Conservation (phyloP, 1,139 yeast species). For the Blastobotrys serpentis region DNA sequence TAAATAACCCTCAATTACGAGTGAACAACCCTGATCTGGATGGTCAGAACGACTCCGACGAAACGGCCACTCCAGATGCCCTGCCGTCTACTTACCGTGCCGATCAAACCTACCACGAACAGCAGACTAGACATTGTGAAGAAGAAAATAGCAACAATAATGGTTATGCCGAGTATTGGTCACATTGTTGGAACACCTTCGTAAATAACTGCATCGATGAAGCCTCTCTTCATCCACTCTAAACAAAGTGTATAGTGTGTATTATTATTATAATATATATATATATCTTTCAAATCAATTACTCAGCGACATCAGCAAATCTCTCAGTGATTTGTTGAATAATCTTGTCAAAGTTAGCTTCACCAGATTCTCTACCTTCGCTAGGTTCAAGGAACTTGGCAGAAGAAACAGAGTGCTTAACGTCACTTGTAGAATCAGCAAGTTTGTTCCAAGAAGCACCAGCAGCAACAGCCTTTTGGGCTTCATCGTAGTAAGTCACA, state of each 20-base stretch:
- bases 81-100: constrained; percentile 6
- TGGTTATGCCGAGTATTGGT: neutral
- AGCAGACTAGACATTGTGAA: neutral
- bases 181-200: neutral
- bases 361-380: constrained; percentile 77
- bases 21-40: constrained; percentile 14
- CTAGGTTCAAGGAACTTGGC: constrained; percentile 96
- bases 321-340: constrained; percentile 76
- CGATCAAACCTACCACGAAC: neutral
- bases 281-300: constrained; percentile 28
- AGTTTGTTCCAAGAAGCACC: constrained; percentile 96
- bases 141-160: neutral
- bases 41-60: neutral
- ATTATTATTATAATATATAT: constrained; percentile 4
- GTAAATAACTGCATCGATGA: neutral
- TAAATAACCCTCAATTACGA: constrained; percentile 6
- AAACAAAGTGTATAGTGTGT: neutral
- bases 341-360: constrained; percentile 73
- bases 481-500: constrained; percentile 88
- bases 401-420: constrained; percentile 89
- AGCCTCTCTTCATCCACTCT: neutral
- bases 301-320: constrained; percentile 94
- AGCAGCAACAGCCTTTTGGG: constrained; percentile 91
- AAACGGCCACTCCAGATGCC: constrained; percentile 14
- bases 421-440: constrained; percentile 82